phyloP scores from a whole-genome alignment of 306 rosid species.

The Luffa acutangula region DNA sequence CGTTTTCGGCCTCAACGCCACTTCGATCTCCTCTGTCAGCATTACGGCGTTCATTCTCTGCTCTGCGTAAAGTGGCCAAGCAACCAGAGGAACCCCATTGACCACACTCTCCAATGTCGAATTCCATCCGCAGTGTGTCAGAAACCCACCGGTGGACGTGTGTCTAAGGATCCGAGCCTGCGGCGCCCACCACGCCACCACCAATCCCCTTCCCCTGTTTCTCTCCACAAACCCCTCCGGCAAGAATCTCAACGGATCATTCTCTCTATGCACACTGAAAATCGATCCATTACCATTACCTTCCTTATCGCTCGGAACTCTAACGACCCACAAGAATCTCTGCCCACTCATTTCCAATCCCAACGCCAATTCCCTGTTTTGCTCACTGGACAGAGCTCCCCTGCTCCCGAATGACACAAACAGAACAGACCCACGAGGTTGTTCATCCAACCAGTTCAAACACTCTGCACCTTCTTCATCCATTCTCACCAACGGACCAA shows the following conservation, averaged over 20 bases:
- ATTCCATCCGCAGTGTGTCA: slow-evolving; percentile 81
- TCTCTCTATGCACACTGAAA: too few species aligned
- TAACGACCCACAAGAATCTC: slow-evolving; percentile 31
- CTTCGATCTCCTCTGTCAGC: slow-evolving; percentile 24
- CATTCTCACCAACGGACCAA: slow-evolving; percentile 36
- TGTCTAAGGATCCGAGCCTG: slow-evolving; percentile 48
- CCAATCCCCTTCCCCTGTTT: slow-evolving; percentile 23
- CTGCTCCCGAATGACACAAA: slow-evolving; percentile 33
- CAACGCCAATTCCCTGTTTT: slow-evolving; percentile 21
- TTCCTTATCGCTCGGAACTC: slow-evolving; percentile 22
- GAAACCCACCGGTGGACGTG: slow-evolving; percentile 45
- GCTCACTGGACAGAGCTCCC: slow-evolving; percentile 23
- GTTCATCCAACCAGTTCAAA: slow-evolving; percentile 29
- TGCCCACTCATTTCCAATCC: slow-evolving; percentile 32
- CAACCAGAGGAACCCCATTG: slow-evolving; percentile 48
- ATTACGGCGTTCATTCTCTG: slow-evolving; percentile 59
- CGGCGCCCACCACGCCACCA: slow-evolving; percentile 60
- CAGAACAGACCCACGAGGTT: slow-evolving; percentile 25
- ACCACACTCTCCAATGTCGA: slow-evolving; percentile 45
- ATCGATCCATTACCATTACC: neutral
- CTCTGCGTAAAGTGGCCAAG: slow-evolving; percentile 72
- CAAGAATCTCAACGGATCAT: slow-evolving; percentile 13
- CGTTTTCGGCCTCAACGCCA: slow-evolving; percentile 29
- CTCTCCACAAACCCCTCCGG: slow-evolving; percentile 49
- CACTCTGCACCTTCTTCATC: slow-evolving; percentile 17